A percentile compares a stretch with the other conserved stretches of the same genome.
These are phyloP conservation scores for Verticillium klebahnii DNA, from an alignment of 2,329 filamentous ascomycete genomes.

Conservation along the genomic window DNA sequence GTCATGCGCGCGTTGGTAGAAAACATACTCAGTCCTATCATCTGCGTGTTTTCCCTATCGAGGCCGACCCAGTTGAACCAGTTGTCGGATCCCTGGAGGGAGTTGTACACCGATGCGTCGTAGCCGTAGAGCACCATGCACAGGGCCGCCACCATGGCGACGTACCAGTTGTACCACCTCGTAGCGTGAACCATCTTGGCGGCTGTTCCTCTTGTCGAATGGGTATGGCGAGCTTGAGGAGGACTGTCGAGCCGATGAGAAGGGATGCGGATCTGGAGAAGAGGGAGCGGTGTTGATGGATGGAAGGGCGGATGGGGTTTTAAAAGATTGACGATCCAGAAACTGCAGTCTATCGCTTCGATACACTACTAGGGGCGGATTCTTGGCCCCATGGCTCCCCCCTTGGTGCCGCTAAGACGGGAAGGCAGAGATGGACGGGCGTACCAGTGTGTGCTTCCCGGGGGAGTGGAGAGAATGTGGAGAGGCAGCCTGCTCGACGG, in stretches of 20 bases:
- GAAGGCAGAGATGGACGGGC: not conserved
- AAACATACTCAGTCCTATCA: slow-evolving; percentile 33
- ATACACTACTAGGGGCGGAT: not conserved
- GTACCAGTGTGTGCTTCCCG: slow-evolving; percentile 1
- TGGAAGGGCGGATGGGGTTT: slow-evolving; percentile 1
- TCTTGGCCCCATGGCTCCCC: not conserved
- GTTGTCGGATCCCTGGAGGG: slow-evolving; percentile 62
- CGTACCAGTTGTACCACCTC: slow-evolving; percentile 42
- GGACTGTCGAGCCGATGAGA: not conserved
- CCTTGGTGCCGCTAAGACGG: not conserved
- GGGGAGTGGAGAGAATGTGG: slow-evolving; percentile 1
- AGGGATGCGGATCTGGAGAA: slow-evolving; percentile 1
- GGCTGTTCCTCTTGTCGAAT: slow-evolving; percentile 6
- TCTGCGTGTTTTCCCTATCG: slow-evolving; percentile 37
- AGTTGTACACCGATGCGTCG: slow-evolving; percentile 71
- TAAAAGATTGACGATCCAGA: slow-evolving; percentile 2
- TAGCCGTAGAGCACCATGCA: slow-evolving; percentile 75
- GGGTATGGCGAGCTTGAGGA: not conserved
- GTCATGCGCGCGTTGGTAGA: not conserved
- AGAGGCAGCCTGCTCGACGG: not conserved
- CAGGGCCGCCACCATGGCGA: slow-evolving; percentile 56
- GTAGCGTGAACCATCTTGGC: slow-evolving; percentile 29
- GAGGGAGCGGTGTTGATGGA: not conserved
- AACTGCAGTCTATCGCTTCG: not conserved
- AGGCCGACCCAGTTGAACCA: slow-evolving; percentile 62